Evolutionary conservation across 1,284 basidiomycete genomes (phyloP), one percentile per base, ranked within the genome.

Genomic region (Apiotrichum porosum): DNA sequence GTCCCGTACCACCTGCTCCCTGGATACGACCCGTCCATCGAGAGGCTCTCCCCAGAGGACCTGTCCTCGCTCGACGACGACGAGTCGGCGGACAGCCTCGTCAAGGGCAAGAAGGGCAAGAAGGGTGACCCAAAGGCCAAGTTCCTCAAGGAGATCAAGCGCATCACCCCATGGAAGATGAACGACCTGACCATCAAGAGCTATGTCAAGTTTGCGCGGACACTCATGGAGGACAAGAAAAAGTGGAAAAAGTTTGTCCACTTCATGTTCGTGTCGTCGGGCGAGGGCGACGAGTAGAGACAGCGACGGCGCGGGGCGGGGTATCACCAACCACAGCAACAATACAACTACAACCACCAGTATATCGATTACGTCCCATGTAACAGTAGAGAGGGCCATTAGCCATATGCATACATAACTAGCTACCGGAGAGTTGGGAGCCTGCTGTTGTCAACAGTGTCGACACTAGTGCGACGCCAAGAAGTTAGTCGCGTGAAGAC

Each of bases 111-210:
- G 30, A n/a, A 35, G 9, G 17, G 33, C 17, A 24, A 44, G 9
- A 19, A 24, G 37, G 34, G 31, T 34, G 36, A 56, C 45, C 62
- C 34, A 37, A 51, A 41, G 48, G 52, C 42, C 17, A 55, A 53
- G 42, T 68, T 67, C 43, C 45, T 61, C 19, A 51, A 60, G 39
- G 57, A 52, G 22, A 36, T 72, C 72, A 79, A 78, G 58, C 79
- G 77, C 70, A 83, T 80, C 57, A 82, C 81, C 60, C 86, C 84
- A 51, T 93, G 85, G 73, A 74, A 65, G 58, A 74, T 88, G 79
- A 65, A 59, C 47, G 86, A 86, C 68, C 75, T 89, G 76, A 94
- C 89, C 49, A 82, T 94, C 34, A 75, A 77, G 50, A 83, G 83
- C 51, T 91, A 88, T 82, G 73, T 88, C 54, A 76, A 76, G 60